A percentile compares a stretch with the other conserved stretches of the same genome.
phyloP scores from a whole-genome alignment of 1,284 basidiomycete species.

The Pterulicium gracile region DNA sequence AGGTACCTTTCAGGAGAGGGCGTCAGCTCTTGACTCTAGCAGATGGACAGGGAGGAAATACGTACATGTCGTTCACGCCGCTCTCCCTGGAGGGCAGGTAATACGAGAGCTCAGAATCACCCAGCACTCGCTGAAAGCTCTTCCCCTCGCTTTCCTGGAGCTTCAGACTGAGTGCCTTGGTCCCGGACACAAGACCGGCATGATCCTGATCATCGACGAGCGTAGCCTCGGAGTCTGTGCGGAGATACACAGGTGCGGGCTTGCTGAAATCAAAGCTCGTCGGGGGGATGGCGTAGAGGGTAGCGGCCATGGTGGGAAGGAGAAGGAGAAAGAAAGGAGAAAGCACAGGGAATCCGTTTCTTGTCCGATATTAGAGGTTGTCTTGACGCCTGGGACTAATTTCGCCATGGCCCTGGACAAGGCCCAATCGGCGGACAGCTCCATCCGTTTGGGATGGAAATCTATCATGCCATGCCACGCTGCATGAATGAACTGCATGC shows the following conservation, averaged over 20 bases:
- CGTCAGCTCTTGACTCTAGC: no score
- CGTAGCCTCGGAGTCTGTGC: constrained; percentile 17
- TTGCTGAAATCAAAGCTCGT: constrained; percentile 73
- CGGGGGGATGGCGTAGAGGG: constrained; percentile 22
- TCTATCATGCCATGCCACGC: no score
- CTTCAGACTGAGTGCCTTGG: constrained; percentile 21
- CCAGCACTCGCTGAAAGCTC: constrained; percentile 34
- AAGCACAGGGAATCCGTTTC: no score
- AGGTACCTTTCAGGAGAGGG: constrained; percentile 42
- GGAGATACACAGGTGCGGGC: constrained; percentile 58
- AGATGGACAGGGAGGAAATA: no score
- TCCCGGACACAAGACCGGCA: background rate
- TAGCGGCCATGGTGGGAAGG: constrained; percentile 9
- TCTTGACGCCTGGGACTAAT: no score
- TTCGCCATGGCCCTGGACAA: no score
- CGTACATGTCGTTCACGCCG: constrained; percentile 78
- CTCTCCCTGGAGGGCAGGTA: constrained; percentile 60
- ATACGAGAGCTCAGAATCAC: constrained; percentile 61
- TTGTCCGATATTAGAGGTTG: no score
- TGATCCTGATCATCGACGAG: background rate
- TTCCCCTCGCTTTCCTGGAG: constrained; percentile 24
- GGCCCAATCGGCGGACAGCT: no score
- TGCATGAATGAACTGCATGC: no score
- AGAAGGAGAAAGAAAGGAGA: background rate
- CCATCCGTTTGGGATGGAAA: no score